Evolutionary conservation across 768 basidiomycete genomes (phyloP), one percentile per base, ranked within the genome.

Genomic region (Hypholoma sublateritium): DNA sequence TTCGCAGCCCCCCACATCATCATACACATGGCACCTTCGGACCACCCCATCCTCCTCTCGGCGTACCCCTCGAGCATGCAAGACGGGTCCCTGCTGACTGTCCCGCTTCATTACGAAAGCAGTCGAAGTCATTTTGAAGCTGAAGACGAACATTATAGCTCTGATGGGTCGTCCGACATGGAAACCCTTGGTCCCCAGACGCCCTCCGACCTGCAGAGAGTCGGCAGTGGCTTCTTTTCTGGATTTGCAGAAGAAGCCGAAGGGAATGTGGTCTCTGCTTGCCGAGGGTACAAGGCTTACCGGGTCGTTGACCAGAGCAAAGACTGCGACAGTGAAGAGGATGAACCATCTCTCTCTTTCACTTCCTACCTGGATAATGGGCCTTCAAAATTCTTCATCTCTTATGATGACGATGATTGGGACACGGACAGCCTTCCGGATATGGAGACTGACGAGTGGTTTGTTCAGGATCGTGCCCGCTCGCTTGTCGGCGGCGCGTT

Each of bases 1-100:
- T 59, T 55, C 39, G 25, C 55, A 17, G 59, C 47, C 16, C 65
- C 65, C 6, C 65, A 66, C 49, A 66, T 66, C 37, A 44, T 66
- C 41, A 62, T 66, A 16, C 57, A 66, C 24, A 36, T 53, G 22
- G 48, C 59, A 5, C 51, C 53, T 9, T 41, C 56, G n/a, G 63
- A 59, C 35, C 51, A 59, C 21, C 55, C 55, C 14, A 50, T 47
- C 44, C 44, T 46, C 9, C 13, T 52, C 13, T 50, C 49, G 39
- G 37, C 32, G 11, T 63, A 63, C 19, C 19, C 39, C 0, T 54
- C 56, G 17, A 42, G 39, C 34, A n/a, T 32, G 9, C 62, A 65
- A 32, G 56, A 59, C 9, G 9, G 12, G 19, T 16, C 11, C 11
- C 37, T 39, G 21, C 37, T 51, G 34, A 34, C 37, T 19, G 50